Base-by-base conservation (phyloP, 176 grass and related monocot species). In the Oryza nivara region DNA sequence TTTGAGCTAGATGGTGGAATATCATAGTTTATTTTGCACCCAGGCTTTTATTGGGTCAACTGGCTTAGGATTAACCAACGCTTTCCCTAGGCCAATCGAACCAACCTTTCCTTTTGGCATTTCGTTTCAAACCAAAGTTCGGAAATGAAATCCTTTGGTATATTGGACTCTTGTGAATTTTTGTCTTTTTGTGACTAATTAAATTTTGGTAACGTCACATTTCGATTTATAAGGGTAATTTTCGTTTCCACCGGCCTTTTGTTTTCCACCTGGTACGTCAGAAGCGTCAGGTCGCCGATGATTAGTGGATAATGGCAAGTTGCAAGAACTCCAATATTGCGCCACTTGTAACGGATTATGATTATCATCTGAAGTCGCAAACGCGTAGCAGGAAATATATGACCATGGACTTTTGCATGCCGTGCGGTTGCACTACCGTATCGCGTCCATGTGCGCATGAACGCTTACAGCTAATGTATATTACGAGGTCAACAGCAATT, bases 361-460 rank as follows among this genome's bases (percentile, higher is more conserved):
- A 58, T 51, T 17, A 64, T 79, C 63, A 43, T 72, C 20, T 48
- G 68, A 68, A 70, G 87, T 19, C 15, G 51, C 15, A 71, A 51
- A 28, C 83, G 72, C 77, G 82, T 85, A 48, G 32, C 35, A 19
- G n/a, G 80, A 10, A 75, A 20, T 28, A 52, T 52, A 72, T 16
- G 78, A 25, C 56, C 78, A 73, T 68, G 61, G 88, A 83, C 74
- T 79, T 87, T 17, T 19, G 68, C 79, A 12, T 60, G 71, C 60
- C 87, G 69, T 70, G 40, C 13, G 5, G 17, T 19, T 58, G 52
- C 82, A 41, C 40, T 8, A 56, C 67, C 83, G 83, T 81, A 77
- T 71, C 65, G 46, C 11, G 14, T 40, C 78, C 83, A 90, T 90
- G 83, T 90, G 88, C 83, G 69, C 80, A 86, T 49, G 72, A 15